These are phyloP conservation scores for Solanum chiquidenum DNA, from an alignment of 257 asterid species.

Conservation along the genomic window DNA sequence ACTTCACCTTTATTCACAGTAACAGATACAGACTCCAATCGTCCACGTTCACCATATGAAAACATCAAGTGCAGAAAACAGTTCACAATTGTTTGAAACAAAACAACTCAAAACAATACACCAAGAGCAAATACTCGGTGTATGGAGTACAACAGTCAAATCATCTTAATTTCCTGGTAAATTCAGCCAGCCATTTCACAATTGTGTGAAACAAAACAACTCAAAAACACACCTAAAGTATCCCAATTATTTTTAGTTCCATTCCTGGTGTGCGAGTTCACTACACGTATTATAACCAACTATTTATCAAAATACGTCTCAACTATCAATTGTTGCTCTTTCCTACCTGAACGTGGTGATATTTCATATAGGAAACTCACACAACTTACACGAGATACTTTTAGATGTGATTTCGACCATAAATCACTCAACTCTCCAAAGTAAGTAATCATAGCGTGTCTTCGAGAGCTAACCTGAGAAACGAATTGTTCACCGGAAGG, in stretches of 20 bases:
- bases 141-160: not conserved
- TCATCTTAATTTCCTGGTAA: not conserved
- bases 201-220: not conserved
- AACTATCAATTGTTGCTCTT: not conserved
- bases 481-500: slow-evolving; percentile 30
- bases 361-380: not conserved
- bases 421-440: not conserved
- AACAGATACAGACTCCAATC: not conserved
- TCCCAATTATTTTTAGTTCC: not conserved
- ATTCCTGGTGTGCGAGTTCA: not conserved
- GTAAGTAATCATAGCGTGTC: not conserved
- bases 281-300: not conserved
- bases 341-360: not conserved
- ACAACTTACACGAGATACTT: not conserved
- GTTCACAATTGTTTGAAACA: not conserved
- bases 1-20: not conserved
- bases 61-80: not conserved
- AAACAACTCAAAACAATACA: not conserved
- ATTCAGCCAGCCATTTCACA: not conserved
- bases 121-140: not conserved
- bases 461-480: slow-evolving; percentile 36
- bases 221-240: not conserved
- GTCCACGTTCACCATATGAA: not conserved
- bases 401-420: not conserved
- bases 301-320: not conserved